Base-by-base conservation (phyloP, 768 basidiomycete species). In the Clitopilus passeckerianus region DNA sequence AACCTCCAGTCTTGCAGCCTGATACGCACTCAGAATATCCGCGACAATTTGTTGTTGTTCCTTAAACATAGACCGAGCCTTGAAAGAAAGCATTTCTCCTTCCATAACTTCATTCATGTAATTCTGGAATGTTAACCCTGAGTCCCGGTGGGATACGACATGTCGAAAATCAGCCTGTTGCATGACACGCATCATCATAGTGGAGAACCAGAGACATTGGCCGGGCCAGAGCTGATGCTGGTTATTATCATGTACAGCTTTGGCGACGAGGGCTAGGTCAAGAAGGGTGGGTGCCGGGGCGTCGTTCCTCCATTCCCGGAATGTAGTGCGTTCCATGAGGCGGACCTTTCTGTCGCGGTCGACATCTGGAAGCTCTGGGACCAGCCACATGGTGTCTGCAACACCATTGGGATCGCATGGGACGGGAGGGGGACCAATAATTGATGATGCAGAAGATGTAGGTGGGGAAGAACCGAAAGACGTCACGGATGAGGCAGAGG, bases 171-270 rank as follows among this genome's bases (percentile, higher is more conserved):
- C 54, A 6, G 59, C 57, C n/a, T 20, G 16, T 54, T 64, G 60
- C 59, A 64, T 37, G 14, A 56, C 57, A 12, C 57, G 59, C 30
- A 64, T 30, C 33, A 64, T 54, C 59, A 60, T 60, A 6, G 46
- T 57, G 41, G 60, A 61, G 46, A 61, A 64, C 60, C 63, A 61
- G 22, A 57, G 57, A 22, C 63, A 61, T 54, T 64, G 63, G n/a
- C 59, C 53, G 1, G 54, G 57, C 59, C 59, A 64, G 34, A 56
- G 37, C 23, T 64, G 56, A 20, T 61, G 58, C 54, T 60, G 61
- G 37, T 64, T 64, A 30, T 60, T 64, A 8, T 64, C 61, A 30
- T 61, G 60, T 16, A 57, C 59, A n/a, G 58, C 58, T 50, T 44
- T 59, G 12, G 57, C 58, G 14, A 60, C 57, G 24, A 64, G 53